Evolutionary conservation across 257 asterid species (phyloP).

Genomic region (Solanum clarkiae): DNA sequence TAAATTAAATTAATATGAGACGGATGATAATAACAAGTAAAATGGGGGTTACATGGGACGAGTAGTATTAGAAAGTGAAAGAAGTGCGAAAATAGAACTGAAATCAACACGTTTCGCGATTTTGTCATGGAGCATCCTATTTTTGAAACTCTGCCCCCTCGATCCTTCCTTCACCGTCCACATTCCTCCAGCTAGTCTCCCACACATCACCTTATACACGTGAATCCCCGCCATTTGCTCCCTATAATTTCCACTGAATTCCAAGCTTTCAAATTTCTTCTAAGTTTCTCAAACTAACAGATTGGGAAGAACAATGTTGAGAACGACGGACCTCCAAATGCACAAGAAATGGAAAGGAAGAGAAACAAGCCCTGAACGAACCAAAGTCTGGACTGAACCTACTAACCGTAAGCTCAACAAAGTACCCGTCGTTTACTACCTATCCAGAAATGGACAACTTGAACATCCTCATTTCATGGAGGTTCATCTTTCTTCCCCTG

Average conservation of each 20-base stretch:
- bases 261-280: background rate
- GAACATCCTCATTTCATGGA: conserved; percentile 97
- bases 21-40: no score
- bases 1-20: no score
- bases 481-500: conserved; percentile 57
- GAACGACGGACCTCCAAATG: conserved; percentile 22
- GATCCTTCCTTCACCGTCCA: background rate
- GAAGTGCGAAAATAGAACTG: background rate
- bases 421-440: conserved; percentile 68
- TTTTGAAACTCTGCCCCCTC: conserved; percentile 14
- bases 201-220: background rate
- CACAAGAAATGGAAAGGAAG: conserved; percentile 16
- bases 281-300: background rate
- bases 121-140: conserved; percentile 33
- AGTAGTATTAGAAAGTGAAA: no score
- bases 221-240: background rate
- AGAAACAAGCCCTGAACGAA: conserved; percentile 55
- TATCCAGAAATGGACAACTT: conserved; percentile 70
- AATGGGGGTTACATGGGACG: no score
- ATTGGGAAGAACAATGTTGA: conserved; percentile 14
- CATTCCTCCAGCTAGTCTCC: background rate
- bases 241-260: background rate
- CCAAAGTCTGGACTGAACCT: conserved; percentile 54
- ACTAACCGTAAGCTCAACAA: conserved; percentile 11
- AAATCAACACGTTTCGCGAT: background rate